phyloP scores from a whole-genome alignment of 2,329 filamentous ascomycete genomes.

The Elsinoe fawcettii region DNA sequence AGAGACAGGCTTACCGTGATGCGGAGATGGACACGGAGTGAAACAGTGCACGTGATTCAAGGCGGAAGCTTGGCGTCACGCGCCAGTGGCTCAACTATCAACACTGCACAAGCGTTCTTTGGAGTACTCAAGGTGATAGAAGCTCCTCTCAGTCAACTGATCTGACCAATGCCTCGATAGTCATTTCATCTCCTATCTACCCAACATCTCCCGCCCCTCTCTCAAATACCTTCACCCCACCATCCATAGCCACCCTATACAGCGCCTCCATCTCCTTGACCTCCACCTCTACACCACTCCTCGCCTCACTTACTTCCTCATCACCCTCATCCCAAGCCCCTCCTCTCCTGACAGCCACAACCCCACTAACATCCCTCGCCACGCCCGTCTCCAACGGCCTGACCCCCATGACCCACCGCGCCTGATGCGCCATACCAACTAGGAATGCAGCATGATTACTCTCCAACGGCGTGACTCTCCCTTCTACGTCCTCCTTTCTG shows the following conservation, averaged over 20 bases:
- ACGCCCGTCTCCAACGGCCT: conserved; percentile 75
- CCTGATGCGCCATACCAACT: conserved; percentile 65
- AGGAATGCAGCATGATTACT: conserved; percentile 63
- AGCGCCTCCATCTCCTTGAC: conserved; percentile 60
- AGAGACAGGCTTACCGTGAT: not conserved
- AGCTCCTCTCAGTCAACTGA: too few relatives aligned
- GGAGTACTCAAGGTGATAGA: too few relatives aligned
- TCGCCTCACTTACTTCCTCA: conserved; percentile 21
- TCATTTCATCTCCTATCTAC: not conserved
- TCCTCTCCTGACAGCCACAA: conserved; percentile 65
- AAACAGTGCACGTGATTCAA: not conserved
- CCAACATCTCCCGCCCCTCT: conserved; percentile 51
- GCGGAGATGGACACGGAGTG: not conserved
- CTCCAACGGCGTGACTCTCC: conserved; percentile 54
- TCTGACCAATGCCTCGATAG: not conserved
- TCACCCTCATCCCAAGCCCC: conserved; percentile 34
- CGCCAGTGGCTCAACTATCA: too few relatives aligned
- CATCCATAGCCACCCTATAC: conserved; percentile 74
- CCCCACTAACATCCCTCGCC: conserved; percentile 86
- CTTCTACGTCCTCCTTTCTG: conserved; percentile 18
- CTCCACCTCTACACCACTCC: conserved; percentile 30
- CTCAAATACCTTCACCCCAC: conserved; percentile 74
- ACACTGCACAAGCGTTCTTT: too few relatives aligned
- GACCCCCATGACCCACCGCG: conserved; percentile 62
- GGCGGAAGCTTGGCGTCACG: not conserved